phyloP scores from a whole-genome alignment of 2,329 filamentous ascomycete species.

The Hortaea sp. region DNA sequence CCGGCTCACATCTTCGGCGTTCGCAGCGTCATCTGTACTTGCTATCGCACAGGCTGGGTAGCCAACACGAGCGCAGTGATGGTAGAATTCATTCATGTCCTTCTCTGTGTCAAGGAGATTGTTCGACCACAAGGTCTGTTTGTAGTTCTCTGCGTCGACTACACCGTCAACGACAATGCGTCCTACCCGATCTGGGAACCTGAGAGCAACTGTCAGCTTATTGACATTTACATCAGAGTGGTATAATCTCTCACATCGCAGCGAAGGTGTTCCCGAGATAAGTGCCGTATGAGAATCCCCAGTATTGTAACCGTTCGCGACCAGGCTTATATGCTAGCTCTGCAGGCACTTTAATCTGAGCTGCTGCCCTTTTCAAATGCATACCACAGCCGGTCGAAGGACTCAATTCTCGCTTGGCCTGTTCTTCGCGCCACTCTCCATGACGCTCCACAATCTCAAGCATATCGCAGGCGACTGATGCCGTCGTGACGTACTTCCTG shows the following conservation, averaged over 20 bases:
- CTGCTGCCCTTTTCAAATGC: neutral
- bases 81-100: constrained; percentile 34
- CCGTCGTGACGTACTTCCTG: constrained; percentile 36
- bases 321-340: constrained; percentile 15
- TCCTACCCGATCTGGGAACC: constrained; percentile 24
- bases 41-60: constrained; percentile 31
- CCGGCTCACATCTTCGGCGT: constrained; percentile 26
- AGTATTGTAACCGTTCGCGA: constrained; percentile 26
- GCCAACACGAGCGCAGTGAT: constrained; percentile 33
- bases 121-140: constrained; percentile 26
- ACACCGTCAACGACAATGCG: constrained; percentile 38
- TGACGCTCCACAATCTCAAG: constrained; percentile 37
- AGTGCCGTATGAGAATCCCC: constrained; percentile 39
- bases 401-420: constrained; percentile 11
- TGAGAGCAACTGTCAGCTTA: neutral
- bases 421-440: constrained; percentile 22
- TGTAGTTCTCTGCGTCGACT: constrained; percentile 31
- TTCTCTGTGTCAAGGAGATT: constrained; percentile 37
- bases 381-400: neutral
- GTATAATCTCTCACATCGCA: constrained; percentile 23
- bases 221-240: neutral
- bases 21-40: constrained; percentile 20
- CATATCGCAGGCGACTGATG: constrained; percentile 41
- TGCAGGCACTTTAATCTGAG: neutral
- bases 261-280: constrained; percentile 33